These are phyloP conservation scores for Xylaria sp. DNA, from an alignment of 2,329 filamentous ascomycete species.

Conservation along the genomic window DNA sequence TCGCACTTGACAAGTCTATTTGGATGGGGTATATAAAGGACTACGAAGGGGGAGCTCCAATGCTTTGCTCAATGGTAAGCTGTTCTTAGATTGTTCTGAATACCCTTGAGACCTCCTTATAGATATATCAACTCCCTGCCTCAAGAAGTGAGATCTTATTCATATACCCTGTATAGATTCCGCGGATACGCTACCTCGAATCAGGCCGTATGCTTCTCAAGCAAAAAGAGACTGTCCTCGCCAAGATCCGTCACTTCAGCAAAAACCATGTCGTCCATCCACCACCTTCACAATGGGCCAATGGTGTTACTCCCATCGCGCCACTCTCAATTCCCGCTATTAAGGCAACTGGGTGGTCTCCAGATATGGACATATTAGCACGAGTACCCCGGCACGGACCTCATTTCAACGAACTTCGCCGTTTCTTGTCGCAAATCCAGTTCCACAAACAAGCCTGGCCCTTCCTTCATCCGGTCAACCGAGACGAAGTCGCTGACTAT, in stretches of 20 bases:
- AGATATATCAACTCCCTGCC: too few relatives aligned
- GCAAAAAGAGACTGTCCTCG: neutral
- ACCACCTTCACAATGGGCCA: neutral
- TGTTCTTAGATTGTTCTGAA: too few relatives aligned
- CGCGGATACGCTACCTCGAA: constrained; percentile 1
- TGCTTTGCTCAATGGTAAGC: neutral
- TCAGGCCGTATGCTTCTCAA: neutral
- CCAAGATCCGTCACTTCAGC: neutral
- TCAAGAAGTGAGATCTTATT: too few relatives aligned
- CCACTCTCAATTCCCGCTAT: neutral
- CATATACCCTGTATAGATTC: neutral
- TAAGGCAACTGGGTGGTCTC: neutral
- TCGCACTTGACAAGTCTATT: neutral
- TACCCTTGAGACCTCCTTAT: too few relatives aligned
- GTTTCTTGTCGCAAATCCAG: neutral
- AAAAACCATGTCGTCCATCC: neutral
- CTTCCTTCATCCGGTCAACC: neutral
- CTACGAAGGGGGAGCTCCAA: neutral
- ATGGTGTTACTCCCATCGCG: neutral
- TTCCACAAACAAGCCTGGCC: constrained; percentile 1
- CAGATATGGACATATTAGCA: neutral
- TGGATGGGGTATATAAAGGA: constrained; percentile 1
- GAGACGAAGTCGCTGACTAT: neutral
- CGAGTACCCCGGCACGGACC: neutral
- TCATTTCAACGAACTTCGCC: neutral